A percentile compares a stretch with the other conserved stretches of the same genome.
phyloP scores from a whole-genome alignment of 805 yeast genomes.

The Diddensiella santjacobensis region DNA sequence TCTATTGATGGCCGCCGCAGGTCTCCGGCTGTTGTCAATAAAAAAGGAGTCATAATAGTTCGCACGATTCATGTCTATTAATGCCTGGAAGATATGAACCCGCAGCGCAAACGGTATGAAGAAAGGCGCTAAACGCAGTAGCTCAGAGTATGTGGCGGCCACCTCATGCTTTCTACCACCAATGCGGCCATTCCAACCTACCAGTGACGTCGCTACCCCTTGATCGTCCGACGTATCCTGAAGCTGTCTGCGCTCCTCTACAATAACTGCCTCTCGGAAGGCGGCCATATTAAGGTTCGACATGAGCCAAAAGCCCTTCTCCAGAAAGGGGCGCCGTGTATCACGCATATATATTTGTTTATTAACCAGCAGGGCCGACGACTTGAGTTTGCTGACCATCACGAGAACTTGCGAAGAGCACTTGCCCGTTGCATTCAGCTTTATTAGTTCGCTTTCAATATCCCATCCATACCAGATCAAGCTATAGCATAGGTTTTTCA shows the following conservation, averaged over 20 bases:
- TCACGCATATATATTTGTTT: conserved; percentile 66
- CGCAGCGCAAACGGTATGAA: conserved; percentile 73
- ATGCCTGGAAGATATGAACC: conserved; percentile 64
- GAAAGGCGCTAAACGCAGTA: conserved; percentile 68
- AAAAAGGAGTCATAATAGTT: neutral
- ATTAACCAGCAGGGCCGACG: conserved; percentile 48
- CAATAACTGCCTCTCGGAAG: conserved; percentile 38
- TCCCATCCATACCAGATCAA: conserved; percentile 38
- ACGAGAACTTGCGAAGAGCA: conserved; percentile 1
- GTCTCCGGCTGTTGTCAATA: neutral
- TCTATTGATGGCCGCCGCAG: conserved; percentile 49
- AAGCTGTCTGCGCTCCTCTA: conserved; percentile 40
- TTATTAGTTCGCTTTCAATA: neutral
- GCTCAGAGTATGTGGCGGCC: conserved; percentile 33
- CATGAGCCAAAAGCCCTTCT: conserved; percentile 52
- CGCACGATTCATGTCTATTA: conserved; percentile 50
- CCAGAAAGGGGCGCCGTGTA: conserved; percentile 53
- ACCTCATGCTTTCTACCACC: conserved; percentile 17
- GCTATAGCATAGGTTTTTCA: conserved; percentile 49
- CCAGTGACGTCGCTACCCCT: conserved; percentile 17
- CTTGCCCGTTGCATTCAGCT: conserved; percentile 15
- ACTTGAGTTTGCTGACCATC: conserved; percentile 24
- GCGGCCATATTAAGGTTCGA: conserved; percentile 33
- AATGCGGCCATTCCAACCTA: conserved; percentile 13
- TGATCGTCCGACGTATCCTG: conserved; percentile 23